phyloP scores from a whole-genome alignment of 768 basidiomycete genomes.

The Russula sp. region DNA sequence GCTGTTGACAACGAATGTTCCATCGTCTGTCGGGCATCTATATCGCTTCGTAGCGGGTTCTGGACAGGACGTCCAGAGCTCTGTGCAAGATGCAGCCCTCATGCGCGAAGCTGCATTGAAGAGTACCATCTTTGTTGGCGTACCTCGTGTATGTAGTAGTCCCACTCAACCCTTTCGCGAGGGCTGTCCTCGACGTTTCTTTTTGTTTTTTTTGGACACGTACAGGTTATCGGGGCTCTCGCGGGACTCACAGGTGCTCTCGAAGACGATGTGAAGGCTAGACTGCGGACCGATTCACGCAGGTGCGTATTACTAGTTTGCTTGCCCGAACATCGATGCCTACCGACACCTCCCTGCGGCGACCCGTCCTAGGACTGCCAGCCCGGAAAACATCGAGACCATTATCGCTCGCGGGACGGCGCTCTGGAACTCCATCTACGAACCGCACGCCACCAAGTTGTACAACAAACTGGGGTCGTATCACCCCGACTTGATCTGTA shows the following conservation, averaged over 20 bases:
- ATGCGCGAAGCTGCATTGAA: slow-evolving; percentile 90
- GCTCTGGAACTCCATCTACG: slow-evolving; percentile 85
- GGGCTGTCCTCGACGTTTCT: background rate
- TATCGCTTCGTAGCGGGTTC: slow-evolving; percentile 70
- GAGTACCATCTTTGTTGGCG: slow-evolving; percentile 83
- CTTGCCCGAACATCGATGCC: slow-evolving; percentile 14
- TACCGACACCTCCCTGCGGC: background rate
- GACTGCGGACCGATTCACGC: slow-evolving; percentile 58
- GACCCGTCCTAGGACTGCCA: slow-evolving; percentile 11
- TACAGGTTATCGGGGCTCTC: slow-evolving; percentile 71
- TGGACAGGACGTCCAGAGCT: slow-evolving; percentile 35
- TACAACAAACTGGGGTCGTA: slow-evolving; percentile 79
- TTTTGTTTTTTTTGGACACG: background rate
- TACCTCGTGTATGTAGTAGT: slow-evolving; percentile 54
- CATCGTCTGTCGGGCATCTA: slow-evolving; percentile 70
- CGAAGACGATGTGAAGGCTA: slow-evolving; percentile 73
- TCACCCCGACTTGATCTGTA: slow-evolving; percentile 93
- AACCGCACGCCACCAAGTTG: slow-evolving; percentile 85
- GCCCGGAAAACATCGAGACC: slow-evolving; percentile 57
- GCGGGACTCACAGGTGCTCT: slow-evolving; percentile 69
- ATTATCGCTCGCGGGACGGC: slow-evolving; percentile 60
- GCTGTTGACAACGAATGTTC: slow-evolving; percentile 75
- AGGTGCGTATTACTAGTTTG: slow-evolving; percentile 26
- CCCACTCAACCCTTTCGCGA: background rate
- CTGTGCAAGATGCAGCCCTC: slow-evolving; percentile 67